Conservation (phyloP, 352 stramenopile genomes). For the Phytophthora gonapodyides region DNA sequence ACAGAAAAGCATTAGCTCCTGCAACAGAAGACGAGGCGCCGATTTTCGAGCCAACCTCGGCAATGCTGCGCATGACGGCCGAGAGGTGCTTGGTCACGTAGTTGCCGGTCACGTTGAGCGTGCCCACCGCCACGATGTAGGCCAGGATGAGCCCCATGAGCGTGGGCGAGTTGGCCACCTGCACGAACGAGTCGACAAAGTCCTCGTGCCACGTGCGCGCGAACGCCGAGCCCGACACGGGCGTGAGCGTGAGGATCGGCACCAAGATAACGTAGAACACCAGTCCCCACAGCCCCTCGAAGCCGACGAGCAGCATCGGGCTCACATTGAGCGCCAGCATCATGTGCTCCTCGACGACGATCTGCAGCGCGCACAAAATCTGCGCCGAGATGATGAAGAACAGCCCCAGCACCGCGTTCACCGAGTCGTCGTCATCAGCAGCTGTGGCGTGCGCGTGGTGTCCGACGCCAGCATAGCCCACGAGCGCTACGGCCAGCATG, state of each 20-base stretch:
- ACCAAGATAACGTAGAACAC: conserved; percentile 77
- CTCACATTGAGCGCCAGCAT: conserved; percentile 82
- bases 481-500: conserved; percentile 67
- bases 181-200: conserved; percentile 78
- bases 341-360: conserved; percentile 91
- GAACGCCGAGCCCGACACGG: conserved; percentile 48
- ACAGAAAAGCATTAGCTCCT: conserved; percentile 13
- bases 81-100: conserved; percentile 89
- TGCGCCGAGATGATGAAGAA: conserved; percentile 81
- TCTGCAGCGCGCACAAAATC: conserved; percentile 85
- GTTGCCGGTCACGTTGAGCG: conserved; percentile 81
- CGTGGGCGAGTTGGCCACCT: conserved; percentile 69
- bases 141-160: conserved; percentile 59
- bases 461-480: conserved; percentile 69
- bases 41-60: conserved; percentile 52
- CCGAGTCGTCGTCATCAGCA: conserved; percentile 21
- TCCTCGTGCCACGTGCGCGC: conserved; percentile 84
- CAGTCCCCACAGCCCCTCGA: conserved; percentile 89
- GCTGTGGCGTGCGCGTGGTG: conserved; percentile 27
- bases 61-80: conserved; percentile 82
- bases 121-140: conserved; percentile 77
- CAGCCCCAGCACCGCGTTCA: conserved; percentile 72
- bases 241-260: conserved; percentile 69
- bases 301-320: conserved; percentile 86
- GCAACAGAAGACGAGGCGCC: conserved; percentile 11